Conservation (phyloP, 2,329 filamentous ascomycete species). For the Cryphonectria radicalis region DNA sequence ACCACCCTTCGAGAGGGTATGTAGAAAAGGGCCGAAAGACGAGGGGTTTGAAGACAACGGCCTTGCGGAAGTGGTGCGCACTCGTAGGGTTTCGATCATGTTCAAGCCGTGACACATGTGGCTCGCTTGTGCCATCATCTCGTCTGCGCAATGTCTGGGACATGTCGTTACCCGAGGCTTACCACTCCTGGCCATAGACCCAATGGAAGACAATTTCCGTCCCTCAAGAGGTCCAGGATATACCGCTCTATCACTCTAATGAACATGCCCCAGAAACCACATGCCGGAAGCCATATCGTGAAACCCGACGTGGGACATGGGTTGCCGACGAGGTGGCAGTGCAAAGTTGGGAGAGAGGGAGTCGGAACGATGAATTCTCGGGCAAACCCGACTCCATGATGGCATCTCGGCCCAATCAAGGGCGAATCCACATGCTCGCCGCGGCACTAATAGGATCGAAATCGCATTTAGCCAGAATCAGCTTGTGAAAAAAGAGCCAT, state of each 20-base stretch:
- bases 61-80: neutral
- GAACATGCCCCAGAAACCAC: neutral
- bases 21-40: neutral
- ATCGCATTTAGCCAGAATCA: conserved; percentile 16
- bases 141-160: neutral
- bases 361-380: conserved; percentile 19
- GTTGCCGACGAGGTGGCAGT: conserved; percentile 16
- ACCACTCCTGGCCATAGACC: neutral
- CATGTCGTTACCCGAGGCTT: neutral
- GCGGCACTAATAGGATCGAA: conserved; percentile 8
- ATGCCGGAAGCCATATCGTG: neutral
- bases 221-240: neutral
- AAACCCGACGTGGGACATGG: neutral
- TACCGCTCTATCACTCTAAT: neutral
- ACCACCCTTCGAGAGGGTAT: neutral
- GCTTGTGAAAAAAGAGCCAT: conserved; percentile 9
- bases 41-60: neutral
- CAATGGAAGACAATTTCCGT: neutral
- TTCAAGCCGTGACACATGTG: neutral
- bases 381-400: conserved; percentile 23
- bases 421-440: neutral
- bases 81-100: neutral
- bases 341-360: conserved; percentile 2
- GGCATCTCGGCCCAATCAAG: conserved; percentile 14
- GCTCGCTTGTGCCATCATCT: neutral